These are phyloP conservation scores for Echinochloa phyllopogon DNA, from an alignment of 176 grass and related monocot genomes.

Conservation along the genomic window DNA sequence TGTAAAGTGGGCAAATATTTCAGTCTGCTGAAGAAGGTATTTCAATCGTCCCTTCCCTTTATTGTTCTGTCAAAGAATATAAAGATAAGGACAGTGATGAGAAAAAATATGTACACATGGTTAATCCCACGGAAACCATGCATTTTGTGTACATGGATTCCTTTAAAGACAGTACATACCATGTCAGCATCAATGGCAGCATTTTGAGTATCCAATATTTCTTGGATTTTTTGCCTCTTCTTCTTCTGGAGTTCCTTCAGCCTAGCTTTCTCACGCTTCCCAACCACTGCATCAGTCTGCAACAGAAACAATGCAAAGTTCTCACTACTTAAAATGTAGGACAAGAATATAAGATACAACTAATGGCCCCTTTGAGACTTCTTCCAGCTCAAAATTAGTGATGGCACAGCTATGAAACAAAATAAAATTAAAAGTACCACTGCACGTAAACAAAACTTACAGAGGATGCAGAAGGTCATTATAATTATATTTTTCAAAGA, in stretches of 20 bases:
- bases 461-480: neutral
- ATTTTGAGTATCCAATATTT: constrained; percentile 83
- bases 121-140: neutral
- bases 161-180: constrained; percentile 43
- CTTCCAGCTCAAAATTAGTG: neutral
- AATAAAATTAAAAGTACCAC: neutral
- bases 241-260: constrained; percentile 70
- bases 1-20: constrained; percentile 95
- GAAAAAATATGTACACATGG: neutral
- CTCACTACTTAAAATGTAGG: neutral
- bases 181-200: constrained; percentile 89
- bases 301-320: neutral
- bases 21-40: constrained; percentile 90
- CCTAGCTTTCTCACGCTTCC: constrained; percentile 79
- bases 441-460: neutral
- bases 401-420: neutral
- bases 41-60: constrained; percentile 89
- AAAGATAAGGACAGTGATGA: neutral
- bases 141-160: neutral
- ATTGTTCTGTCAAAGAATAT: constrained; percentile 65
- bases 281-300: constrained; percentile 58
- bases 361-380: neutral
- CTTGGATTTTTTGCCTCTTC: constrained; percentile 84
- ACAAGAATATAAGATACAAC: neutral
- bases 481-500: neutral